These are phyloP conservation scores for Nakazawaea peltata DNA, from an alignment of 805 yeast species.

Conservation along the genomic window DNA sequence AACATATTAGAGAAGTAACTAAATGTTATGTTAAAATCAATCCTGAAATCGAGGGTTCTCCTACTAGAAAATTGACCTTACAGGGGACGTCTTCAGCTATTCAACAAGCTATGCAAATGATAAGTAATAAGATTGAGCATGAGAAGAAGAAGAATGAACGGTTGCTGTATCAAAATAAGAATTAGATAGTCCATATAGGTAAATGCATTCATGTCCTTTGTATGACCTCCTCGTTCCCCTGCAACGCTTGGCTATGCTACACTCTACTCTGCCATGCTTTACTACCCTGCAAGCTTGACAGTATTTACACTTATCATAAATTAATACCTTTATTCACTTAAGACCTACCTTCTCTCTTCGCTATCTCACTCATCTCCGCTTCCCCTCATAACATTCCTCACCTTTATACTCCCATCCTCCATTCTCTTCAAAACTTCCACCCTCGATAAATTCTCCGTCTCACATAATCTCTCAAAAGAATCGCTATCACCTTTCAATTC, in stretches of 20 bases:
- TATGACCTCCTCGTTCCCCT: too few species aligned
- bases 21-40: slow-evolving; percentile 73
- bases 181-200: too few species aligned
- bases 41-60: slow-evolving; percentile 42
- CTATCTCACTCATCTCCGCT: too few species aligned
- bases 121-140: slow-evolving; percentile 62
- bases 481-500: background rate
- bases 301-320: too few species aligned
- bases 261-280: background rate
- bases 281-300: too few species aligned
- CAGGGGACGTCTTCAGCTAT: slow-evolving; percentile 62
- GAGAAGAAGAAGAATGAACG: slow-evolving; percentile 34
- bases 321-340: too few species aligned
- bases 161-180: too few species aligned
- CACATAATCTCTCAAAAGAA: slow-evolving; percentile 1
- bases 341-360: too few species aligned
- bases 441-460: slow-evolving; percentile 1
- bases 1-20: slow-evolving; percentile 65
- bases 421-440: slow-evolving; percentile 6
- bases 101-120: slow-evolving; percentile 64
- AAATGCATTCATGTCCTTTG: too few species aligned
- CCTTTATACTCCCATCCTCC: slow-evolving; percentile 7
- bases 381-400: too few species aligned
- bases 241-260: background rate
- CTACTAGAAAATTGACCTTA: slow-evolving; percentile 58